Evolutionary conservation across 2,329 filamentous ascomycete species (phyloP), one percentile per base, ranked within the genome.

Genomic region (Talaromyces islandicus): DNA sequence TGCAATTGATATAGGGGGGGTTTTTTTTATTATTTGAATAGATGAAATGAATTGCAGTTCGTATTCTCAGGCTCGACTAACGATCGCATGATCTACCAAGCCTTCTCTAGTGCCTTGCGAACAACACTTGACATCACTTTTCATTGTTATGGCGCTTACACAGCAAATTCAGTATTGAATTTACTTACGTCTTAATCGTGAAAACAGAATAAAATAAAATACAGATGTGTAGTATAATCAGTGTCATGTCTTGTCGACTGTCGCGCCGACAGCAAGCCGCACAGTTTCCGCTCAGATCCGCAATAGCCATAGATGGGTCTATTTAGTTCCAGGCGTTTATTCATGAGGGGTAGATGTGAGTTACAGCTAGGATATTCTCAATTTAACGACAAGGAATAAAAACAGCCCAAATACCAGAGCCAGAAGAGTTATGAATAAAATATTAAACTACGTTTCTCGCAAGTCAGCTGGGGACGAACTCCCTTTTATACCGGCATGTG

Each of bases 361-460:
- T 46, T 46, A 19, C 19, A 7, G 14, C n/a, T 38, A 0, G n/a
- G 17, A 38, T n/a, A n/a, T 38, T 38, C 4, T 35, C 14, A 35
- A 17, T 35, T 35, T 7, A 17, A 17, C 32, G 12, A 6, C 4
- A 35, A 6, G 32, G 12, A 35, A 17, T 35, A 35, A 35, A 12
- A 35, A 35, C 11, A 4, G 30, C 29, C 12, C 11, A 5, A 24
- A 29, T 3, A 17, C 24, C 2, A 9, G 29, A 27, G 24, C 19
- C 51, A 27, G 6, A 46, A 12, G 11, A 2, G 29, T 57, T 4
- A 35, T 54, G 51, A 54, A 19, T 17, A 24, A 25, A n/a, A 54
- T 54, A 24, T 38, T 27, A 32, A 63, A 64, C 63, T 56, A 68
- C 69, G 62, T 71, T 54, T 72, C 68, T 67, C 71, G 67, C 51